Evolutionary conservation across 2,329 filamentous ascomycete genomes (phyloP).

Genomic region (Verticillium nonalfalfae): DNA sequence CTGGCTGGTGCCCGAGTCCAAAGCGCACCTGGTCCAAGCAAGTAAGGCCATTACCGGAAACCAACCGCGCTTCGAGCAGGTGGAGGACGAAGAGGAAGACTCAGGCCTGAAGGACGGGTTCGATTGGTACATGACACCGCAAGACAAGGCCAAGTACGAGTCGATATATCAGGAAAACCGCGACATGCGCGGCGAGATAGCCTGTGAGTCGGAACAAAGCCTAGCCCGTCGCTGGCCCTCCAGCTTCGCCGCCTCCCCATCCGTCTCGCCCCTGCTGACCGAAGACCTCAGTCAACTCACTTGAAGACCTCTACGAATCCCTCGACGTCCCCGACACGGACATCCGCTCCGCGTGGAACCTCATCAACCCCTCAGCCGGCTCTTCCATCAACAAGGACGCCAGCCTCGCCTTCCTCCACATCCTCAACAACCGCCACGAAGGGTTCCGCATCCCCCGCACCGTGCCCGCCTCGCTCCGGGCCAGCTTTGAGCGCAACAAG

Average conservation of each 20-base stretch:
- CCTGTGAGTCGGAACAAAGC: constrained; percentile 47
- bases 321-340: constrained; percentile 71
- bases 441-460: constrained; percentile 89
- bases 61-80: constrained; percentile 75
- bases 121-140: constrained; percentile 98
- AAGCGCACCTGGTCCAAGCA: constrained; percentile 84
- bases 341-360: constrained; percentile 89
- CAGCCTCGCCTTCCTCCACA: constrained; percentile 88
- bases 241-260: background rate
- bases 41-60: constrained; percentile 71
- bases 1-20: constrained; percentile 95
- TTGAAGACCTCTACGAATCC: constrained; percentile 79
- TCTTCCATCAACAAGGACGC: constrained; percentile 90
- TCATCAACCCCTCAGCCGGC: constrained; percentile 85
- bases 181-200: constrained; percentile 77
- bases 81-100: constrained; percentile 77
- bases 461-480: constrained; percentile 83
- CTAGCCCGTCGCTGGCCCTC: background rate
- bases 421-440: constrained; percentile 92
- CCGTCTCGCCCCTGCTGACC: background rate
- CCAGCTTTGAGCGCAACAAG: constrained; percentile 90
- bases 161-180: constrained; percentile 94
- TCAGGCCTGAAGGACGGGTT: constrained; percentile 90
- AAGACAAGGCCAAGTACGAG: constrained; percentile 90
- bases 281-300: constrained; percentile 56